Base-by-base conservation (phyloP, 2,329 filamentous ascomycete species). In the Decorospora gaudefroyi region DNA sequence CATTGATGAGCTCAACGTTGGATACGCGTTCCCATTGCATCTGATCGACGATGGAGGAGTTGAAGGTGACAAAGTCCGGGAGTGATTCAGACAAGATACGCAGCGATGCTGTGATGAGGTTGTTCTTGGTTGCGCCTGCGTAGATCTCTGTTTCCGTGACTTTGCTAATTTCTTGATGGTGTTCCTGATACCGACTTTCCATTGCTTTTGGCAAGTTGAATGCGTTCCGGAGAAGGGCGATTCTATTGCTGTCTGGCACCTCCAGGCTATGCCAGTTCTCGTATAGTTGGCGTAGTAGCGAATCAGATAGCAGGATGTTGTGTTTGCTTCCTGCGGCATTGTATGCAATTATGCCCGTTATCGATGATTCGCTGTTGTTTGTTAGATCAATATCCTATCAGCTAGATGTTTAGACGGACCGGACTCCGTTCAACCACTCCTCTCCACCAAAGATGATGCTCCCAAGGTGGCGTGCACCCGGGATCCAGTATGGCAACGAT, bases 1-100 rank as follows among this genome's bases (percentile, higher is more conserved):
- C 70, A n/a, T 66, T 63, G 2, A 69, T 59, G 23, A 67, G 53
- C 11, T 77, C 75, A 3, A 78, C 70, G 15, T 77, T 64, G 2
- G 68, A 66, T 1, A 78, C 74, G 22, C 80, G 76, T 60, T 87
- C 84, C 83, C 84, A 86, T 2, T 73, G 72, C 55, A 76, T 75
- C 48, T 85, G 80, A 57, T 87, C 83, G 16, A 86, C 80, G 2
- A 76, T 69, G 12, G 80, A 83, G 6, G 75, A 71, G 25, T 75
- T 76, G 55, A 83, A 84, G 1, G 81, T 82, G 26, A 85, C 75
- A 22, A 87, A 64, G 39, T 81, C 78, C 4, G 79, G 77, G 8
- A 80, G 71, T 77, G 65, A 42, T 67, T 69, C 26, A 51, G 64
- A 31, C 68, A 72, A 5, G 71, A 57, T 52, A 6, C 45, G 46